Conservation (phyloP, 75 land plant genomes). For the Pinus taeda region DNA sequence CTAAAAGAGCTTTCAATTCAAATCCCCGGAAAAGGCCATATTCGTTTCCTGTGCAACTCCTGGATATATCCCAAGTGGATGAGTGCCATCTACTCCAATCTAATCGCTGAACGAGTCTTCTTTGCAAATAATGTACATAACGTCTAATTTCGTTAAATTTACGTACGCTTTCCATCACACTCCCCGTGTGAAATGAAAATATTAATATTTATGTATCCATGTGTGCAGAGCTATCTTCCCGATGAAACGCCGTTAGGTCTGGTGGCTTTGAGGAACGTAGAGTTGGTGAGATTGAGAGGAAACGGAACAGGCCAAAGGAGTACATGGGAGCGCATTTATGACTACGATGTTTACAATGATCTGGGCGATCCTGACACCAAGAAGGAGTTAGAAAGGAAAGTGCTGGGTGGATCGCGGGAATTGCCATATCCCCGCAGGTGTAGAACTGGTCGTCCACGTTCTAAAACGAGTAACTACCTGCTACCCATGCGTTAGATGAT, state of each 20-base stretch:
- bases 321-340: slow-evolving; percentile 16
- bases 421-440: slow-evolving; percentile 28
- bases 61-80: slow-evolving; percentile 21
- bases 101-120: slow-evolving; percentile 12
- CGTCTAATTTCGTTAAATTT: too few relatives aligned
- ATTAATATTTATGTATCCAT: background rate
- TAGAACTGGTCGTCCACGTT: slow-evolving; percentile 20
- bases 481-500: background rate
- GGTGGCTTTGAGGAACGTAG: slow-evolving; percentile 7
- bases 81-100: background rate
- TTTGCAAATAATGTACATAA: slow-evolving; percentile 5
- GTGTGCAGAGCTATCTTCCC: slow-evolving; percentile 18
- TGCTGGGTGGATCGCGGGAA: slow-evolving; percentile 16
- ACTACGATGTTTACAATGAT: slow-evolving; percentile 27
- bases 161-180: too few relatives aligned
- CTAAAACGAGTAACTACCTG: slow-evolving; percentile 11
- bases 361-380: slow-evolving; percentile 17
- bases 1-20: slow-evolving; percentile 11
- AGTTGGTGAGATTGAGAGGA: slow-evolving; percentile 12
- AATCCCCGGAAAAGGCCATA: slow-evolving; percentile 1
- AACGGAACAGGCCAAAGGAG: slow-evolving; percentile 15
- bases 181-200: background rate
- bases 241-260: slow-evolving; percentile 22
- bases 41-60: slow-evolving; percentile 20
- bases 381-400: slow-evolving; percentile 5